Conservation (phyloP, 805 yeast genomes). For the Candida insectalens region DNA sequence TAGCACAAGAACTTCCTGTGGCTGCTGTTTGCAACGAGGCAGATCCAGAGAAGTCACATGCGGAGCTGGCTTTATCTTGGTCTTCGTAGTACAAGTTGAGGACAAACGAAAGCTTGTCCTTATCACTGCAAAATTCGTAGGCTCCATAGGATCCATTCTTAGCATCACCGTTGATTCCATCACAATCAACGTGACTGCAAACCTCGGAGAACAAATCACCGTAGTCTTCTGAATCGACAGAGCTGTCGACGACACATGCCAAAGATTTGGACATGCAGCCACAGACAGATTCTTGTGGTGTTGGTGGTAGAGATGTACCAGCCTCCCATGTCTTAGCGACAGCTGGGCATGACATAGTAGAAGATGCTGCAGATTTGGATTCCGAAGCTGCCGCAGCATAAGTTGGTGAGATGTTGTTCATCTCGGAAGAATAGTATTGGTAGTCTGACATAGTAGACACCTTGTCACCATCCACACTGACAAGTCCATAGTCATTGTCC, state of each 20-base stretch:
- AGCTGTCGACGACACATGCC: slow-evolving; percentile 49
- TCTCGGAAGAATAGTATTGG: slow-evolving; percentile 51
- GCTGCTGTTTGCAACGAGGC: slow-evolving; percentile 41
- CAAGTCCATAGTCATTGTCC: slow-evolving; percentile 67
- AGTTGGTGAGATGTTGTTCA: slow-evolving; percentile 45
- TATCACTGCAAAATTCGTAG: slow-evolving; percentile 59
- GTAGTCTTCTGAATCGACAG: slow-evolving; percentile 48
- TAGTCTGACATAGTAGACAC: slow-evolving; percentile 58
- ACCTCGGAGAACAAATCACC: slow-evolving; percentile 46
- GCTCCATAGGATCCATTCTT: slow-evolving; percentile 60
- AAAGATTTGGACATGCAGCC: slow-evolving; percentile 49
- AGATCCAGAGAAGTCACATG: slow-evolving; percentile 65
- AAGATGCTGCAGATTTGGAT: slow-evolving; percentile 28
- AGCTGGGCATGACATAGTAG: slow-evolving; percentile 53
- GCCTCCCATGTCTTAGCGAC: slow-evolving; percentile 52
- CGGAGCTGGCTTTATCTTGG: slow-evolving; percentile 32
- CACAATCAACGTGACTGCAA: slow-evolving; percentile 48
- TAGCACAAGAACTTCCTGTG: slow-evolving; percentile 44
- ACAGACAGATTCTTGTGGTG: slow-evolving; percentile 59
- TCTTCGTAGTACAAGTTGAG: slow-evolving; percentile 54
- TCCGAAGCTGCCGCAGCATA: slow-evolving; percentile 30
- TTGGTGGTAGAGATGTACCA: slow-evolving; percentile 63
- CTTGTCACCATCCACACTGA: slow-evolving; percentile 32
- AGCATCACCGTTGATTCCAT: slow-evolving; percentile 55
- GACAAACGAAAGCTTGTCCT: slow-evolving; percentile 56